phyloP scores from a whole-genome alignment of 1,139 yeast genomes.

The Candida smagusa region DNA sequence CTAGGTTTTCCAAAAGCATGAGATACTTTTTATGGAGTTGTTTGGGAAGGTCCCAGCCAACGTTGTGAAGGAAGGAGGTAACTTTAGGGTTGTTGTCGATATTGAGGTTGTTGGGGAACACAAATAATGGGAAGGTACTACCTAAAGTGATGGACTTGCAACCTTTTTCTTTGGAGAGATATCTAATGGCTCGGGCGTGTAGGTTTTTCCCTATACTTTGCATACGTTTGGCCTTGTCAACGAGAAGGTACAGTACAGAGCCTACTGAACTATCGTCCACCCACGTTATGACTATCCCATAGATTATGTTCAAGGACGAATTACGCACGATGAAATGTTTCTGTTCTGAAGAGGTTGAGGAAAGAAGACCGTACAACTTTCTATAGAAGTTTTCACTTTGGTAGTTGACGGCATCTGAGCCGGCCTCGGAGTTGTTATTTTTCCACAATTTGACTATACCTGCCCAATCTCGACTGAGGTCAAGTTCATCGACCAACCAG shows the following conservation, averaged over 20 bases:
- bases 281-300: constrained; percentile 62
- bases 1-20: constrained; percentile 36
- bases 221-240: constrained; percentile 53
- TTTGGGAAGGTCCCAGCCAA: constrained; percentile 36
- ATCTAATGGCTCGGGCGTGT: constrained; percentile 54
- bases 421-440: constrained; percentile 22
- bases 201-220: constrained; percentile 60
- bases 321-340: constrained; percentile 60
- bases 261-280: constrained; percentile 39
- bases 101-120: constrained; percentile 35
- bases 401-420: constrained; percentile 16
- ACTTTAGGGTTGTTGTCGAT: constrained; percentile 17
- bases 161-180: constrained; percentile 43
- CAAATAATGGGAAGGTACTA: constrained; percentile 49
- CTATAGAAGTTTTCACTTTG: constrained; percentile 30
- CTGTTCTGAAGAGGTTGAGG: constrained; percentile 26
- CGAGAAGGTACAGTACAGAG: constrained; percentile 46
- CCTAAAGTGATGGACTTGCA: constrained; percentile 48
- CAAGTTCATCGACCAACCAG: constrained; percentile 64
- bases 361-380: constrained; percentile 30
- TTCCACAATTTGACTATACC: constrained; percentile 45
- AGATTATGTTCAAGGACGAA: constrained; percentile 53
- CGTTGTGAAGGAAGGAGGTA: constrained; percentile 29
- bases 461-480: constrained; percentile 49
- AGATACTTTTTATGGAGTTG: constrained; percentile 25